phyloP scores from a whole-genome alignment of 2,329 filamentous ascomycete species.

The Ceratocystis huliohia region DNA sequence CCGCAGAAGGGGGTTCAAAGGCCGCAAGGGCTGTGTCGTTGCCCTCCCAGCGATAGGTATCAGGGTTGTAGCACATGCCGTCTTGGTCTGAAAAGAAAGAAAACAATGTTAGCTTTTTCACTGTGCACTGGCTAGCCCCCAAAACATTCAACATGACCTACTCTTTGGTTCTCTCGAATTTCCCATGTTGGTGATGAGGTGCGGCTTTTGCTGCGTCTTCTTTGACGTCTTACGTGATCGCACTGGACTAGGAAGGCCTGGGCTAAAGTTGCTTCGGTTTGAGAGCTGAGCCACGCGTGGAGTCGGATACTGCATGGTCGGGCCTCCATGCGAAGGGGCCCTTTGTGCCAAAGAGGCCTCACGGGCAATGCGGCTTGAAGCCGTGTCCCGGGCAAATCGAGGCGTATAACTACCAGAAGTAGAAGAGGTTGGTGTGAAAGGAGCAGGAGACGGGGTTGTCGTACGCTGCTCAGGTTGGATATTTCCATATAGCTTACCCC shows the following conservation, averaged over 20 bases:
- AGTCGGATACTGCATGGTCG: conserved; percentile 37
- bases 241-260: conserved; percentile 33
- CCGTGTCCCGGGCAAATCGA: conserved; percentile 52
- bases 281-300: conserved; percentile 43
- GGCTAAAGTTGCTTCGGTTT: conserved; percentile 36
- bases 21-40: conserved; percentile 75
- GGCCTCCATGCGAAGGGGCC: conserved; percentile 39
- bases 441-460: conserved; percentile 41
- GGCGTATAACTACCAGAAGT: conserved; percentile 38
- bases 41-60: conserved; percentile 82
- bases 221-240: conserved; percentile 46
- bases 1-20: conserved; percentile 56
- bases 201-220: conserved; percentile 58
- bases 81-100: conserved; percentile 52
- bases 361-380: conserved; percentile 51
- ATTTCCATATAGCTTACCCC: conserved; percentile 46
- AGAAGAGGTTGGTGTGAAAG: conserved; percentile 49
- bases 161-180: conserved; percentile 65
- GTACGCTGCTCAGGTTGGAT: conserved; percentile 40
- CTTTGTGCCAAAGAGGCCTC: conserved; percentile 51
- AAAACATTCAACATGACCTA: conserved; percentile 28
- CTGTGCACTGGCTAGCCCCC: not conserved
- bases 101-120: conserved; percentile 26
- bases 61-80: conserved; percentile 91
- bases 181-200: conserved; percentile 75